These are phyloP conservation scores for Aspergillus bertholletiae DNA, from an alignment of 495 filamentous ascomycete genomes.

Conservation along the genomic window DNA sequence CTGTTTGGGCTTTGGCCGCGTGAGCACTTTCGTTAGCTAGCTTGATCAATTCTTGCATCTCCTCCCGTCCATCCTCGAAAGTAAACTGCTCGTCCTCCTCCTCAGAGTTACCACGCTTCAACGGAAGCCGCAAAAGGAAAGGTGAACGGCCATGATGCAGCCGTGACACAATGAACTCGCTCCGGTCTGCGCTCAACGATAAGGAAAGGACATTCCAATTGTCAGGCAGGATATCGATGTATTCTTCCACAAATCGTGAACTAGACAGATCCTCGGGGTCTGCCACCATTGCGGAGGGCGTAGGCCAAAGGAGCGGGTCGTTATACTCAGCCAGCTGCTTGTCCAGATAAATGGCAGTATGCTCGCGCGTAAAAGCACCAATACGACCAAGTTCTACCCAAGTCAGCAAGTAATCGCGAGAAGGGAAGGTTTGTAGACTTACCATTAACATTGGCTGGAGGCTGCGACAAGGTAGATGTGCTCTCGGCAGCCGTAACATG, in stretches of 20 bases:
- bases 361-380: conserved; percentile 42
- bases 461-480: conserved; percentile 27
- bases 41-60: conserved; percentile 78
- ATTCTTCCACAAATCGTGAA: conserved; percentile 34
- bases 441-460: conserved; percentile 46
- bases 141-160: conserved; percentile 69
- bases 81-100: conserved; percentile 80
- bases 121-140: conserved; percentile 79
- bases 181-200: conserved; percentile 70
- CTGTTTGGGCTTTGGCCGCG: conserved; percentile 57
- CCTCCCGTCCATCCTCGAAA: conserved; percentile 70
- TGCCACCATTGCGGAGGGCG: conserved; percentile 11
- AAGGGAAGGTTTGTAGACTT: conserved; percentile 3
- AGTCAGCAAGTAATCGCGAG: conserved; percentile 9
- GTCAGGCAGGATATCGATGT: conserved; percentile 65
- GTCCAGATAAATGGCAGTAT: conserved; percentile 41
- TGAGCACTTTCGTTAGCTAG: conserved; percentile 79
- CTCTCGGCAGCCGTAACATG: conserved; percentile 35
- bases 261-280: conserved; percentile 26
- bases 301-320: conserved; percentile 41
- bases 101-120: conserved; percentile 75
- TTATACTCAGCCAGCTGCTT: conserved; percentile 37
- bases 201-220: conserved; percentile 85
- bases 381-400: conserved; percentile 41
- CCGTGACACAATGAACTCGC: conserved; percentile 80